Conservation (phyloP, 306 rosid genomes). For the Notholithocarpus densiflorus region DNA sequence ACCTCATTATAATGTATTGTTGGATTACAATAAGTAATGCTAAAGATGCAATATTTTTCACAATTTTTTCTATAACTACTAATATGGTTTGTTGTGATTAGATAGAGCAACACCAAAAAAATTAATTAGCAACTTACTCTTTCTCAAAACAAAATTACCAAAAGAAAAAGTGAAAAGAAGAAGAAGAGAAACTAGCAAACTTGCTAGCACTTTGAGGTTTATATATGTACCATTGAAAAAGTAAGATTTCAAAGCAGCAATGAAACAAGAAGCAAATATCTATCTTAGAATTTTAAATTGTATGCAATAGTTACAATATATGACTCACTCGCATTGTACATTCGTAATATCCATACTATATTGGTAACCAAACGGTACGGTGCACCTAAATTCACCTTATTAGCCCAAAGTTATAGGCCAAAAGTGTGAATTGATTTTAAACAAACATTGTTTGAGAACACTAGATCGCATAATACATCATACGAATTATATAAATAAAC, state of each 20-base stretch:
- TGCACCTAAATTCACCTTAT: neutral
- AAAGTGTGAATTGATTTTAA: neutral
- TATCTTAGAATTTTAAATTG: neutral
- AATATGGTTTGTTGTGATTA: too few species aligned
- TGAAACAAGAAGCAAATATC: neutral
- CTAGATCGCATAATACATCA: neutral
- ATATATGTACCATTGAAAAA: neutral
- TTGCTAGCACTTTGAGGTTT: neutral
- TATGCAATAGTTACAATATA: neutral
- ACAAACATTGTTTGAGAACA: neutral
- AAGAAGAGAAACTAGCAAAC: too few species aligned
- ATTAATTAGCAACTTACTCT: too few species aligned
- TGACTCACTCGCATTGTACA: neutral
- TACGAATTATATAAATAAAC: neutral
- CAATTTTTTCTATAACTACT: too few species aligned
- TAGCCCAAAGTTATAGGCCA: neutral
- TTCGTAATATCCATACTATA: neutral
- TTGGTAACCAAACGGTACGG: neutral
- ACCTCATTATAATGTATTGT: too few species aligned
- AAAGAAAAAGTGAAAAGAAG: too few species aligned
- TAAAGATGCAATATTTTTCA: too few species aligned
- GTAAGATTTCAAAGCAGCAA: neutral
- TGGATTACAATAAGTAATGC: too few species aligned
- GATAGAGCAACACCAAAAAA: too few species aligned
- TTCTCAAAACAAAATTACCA: too few species aligned